Percentiles rank a stretch among this genome's conserved stretches.
Conservation (phyloP, 352 stramenopile species). For the Phytophthora ohioensis region DNA sequence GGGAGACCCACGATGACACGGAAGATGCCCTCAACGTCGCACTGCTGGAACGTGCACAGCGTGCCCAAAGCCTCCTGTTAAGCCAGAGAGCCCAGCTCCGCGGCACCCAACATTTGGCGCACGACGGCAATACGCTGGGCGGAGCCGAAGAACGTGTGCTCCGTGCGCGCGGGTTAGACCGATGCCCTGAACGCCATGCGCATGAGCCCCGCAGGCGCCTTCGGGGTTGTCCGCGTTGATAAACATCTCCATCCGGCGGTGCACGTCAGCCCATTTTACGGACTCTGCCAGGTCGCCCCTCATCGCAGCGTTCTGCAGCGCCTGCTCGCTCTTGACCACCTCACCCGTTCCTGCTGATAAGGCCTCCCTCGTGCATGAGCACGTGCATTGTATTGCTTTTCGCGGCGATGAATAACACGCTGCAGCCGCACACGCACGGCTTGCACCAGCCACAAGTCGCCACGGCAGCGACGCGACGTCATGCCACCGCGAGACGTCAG, state of each 20-base stretch:
- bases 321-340: conserved; percentile 36
- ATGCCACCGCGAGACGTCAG: too few species aligned
- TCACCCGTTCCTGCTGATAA: conserved; percentile 35
- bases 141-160: conserved; percentile 42
- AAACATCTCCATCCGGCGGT: conserved; percentile 38
- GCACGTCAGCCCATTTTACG: conserved; percentile 37
- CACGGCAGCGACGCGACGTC: conserved; percentile 29
- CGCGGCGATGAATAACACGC: conserved; percentile 29
- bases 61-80: conserved; percentile 29
- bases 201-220: conserved; percentile 28
- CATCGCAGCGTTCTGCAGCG: conserved; percentile 27
- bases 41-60: conserved; percentile 33
- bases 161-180: conserved; percentile 23
- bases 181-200: conserved; percentile 32
- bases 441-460: conserved; percentile 34
- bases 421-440: conserved; percentile 35
- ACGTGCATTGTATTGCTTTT: conserved; percentile 32
- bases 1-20: conserved; percentile 30
- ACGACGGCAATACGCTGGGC: conserved; percentile 27
- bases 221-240: conserved; percentile 33
- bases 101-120: conserved; percentile 34
- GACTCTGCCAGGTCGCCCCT: conserved; percentile 31
- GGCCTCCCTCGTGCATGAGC: conserved; percentile 27
- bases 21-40: conserved; percentile 40
- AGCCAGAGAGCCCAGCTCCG: conserved; percentile 32